phyloP scores from a whole-genome alignment of 2,329 filamentous ascomycete species.

The Aspergillus neoniger region DNA sequence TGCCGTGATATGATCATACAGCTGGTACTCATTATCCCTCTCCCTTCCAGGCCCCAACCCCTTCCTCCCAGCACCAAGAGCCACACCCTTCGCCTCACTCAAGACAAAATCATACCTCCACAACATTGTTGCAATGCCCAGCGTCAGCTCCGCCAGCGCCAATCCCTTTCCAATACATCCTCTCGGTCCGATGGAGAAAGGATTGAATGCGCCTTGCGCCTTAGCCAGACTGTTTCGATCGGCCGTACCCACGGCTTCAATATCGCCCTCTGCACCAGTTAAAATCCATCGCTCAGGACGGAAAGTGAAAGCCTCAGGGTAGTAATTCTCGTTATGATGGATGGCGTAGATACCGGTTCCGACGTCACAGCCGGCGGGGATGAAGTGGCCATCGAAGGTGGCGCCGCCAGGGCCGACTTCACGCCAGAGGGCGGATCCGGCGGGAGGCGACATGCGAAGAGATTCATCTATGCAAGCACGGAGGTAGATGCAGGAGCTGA shows the following conservation, averaged over 20 bases:
- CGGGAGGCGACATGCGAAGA: slow-evolving; percentile 36
- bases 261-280: neutral
- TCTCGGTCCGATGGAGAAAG: slow-evolving; percentile 29
- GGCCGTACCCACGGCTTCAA: neutral
- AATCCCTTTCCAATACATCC: slow-evolving; percentile 30
- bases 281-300: slow-evolving; percentile 41
- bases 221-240: neutral
- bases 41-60: neutral
- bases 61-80: neutral
- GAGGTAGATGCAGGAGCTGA: slow-evolving; percentile 44
- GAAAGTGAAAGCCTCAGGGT: slow-evolving; percentile 31
- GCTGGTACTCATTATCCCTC: slow-evolving; percentile 6
- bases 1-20: slow-evolving; percentile 11
- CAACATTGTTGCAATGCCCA: slow-evolving; percentile 24
- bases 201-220: slow-evolving; percentile 18
- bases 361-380: slow-evolving; percentile 36
- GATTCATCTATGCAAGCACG: slow-evolving; percentile 46
- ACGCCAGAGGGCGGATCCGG: slow-evolving; percentile 29
- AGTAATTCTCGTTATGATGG: slow-evolving; percentile 37
- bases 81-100: neutral
- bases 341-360: slow-evolving; percentile 37
- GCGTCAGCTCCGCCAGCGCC: slow-evolving; percentile 27
- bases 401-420: slow-evolving; percentile 33
- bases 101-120: slow-evolving; percentile 5
- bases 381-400: slow-evolving; percentile 32